Base-by-base conservation (phyloP, 768 basidiomycete species). In the Fomitopsis pulvina region DNA sequence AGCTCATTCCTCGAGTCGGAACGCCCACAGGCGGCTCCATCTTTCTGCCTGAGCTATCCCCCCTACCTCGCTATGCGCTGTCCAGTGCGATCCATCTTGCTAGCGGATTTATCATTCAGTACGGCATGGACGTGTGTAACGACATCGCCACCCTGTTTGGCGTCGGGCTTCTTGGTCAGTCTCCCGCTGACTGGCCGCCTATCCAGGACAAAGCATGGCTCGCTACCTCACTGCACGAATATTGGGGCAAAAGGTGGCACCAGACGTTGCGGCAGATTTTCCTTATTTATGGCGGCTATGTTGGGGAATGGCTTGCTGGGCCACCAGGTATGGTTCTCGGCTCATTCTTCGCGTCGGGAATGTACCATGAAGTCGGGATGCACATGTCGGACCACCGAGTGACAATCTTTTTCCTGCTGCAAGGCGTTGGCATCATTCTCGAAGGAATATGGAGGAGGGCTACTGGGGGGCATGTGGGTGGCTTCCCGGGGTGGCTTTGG, bases 161-260 rank as follows among this genome's bases (percentile, higher is more conserved):
- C 16, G 80, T 92, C 30, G 71, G 67, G 16, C 44, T 76, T 8
- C 66, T 84, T 39, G 63, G 69, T 29, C 75, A 78, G 53, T 62
- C 74, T 3, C 85, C 83, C 2, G 57, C 69, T 5, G 68, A 73
- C 24, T 91, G 87, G 87, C 87, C 88, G 4, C 90, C 90, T 0
- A 63, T 86, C 27, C 72, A 80, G 64, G 83, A 84, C 47, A 63
- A 76, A 41, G 88, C 89, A 1, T 92, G 84, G 83, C 60, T 57
- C 11, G 66, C 85, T 3, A 72, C 80, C 43, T 89, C 87, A 0
- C 69, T 92, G 62, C 81, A 84, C 58, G 67, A 69, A 20, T 80
- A 91, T 53, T 92, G 89, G 90, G 72, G 81, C 0, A 76, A 71
- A 55, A 73, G 79, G 28, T 91, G 90, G 89, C 89, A 92, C 60